Base-by-base conservation (phyloP, 345 rosid species). In the Eucalyptus cladocalyx region DNA sequence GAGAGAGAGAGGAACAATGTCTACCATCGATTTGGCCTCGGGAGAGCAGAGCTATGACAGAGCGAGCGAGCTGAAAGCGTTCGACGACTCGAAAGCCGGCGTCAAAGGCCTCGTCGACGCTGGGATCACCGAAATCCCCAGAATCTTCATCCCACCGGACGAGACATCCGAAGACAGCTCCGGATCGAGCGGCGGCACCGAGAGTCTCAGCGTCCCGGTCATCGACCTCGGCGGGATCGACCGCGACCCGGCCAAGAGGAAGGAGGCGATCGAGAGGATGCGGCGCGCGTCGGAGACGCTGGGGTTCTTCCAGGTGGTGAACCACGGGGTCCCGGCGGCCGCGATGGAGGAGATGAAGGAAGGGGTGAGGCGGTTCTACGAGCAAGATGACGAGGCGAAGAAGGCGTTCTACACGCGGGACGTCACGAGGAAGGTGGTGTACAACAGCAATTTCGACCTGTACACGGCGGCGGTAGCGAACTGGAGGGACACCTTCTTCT, bases 221-320 rank as follows among this genome's bases (percentile, higher is more conserved):
- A 88, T 93, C 65, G 94, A 93, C 80, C 88, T 94, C 9, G 42
- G 76, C 53, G 92, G 88, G 4, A n/a, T 90, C 51, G 43, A 76
- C 9, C 13, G 86, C 21, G 88, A 28, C 87, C 60, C 4, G 28
- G 37, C 12, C 91, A 89, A 32, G 42, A 76, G 40, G 17, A 21
- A 83, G 48, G 88, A 83, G 85, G 88, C 89, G 8, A 86, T 93
- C 10, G 80, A 83, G 26, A 5, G 87, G 51, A 34, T 94, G 24
- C 30, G 89, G 37, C 86, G 37, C 18, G 93, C 95, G 9, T 91
- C 92, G 53, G 92, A 90, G 90, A 91, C 89, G 6, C 91, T 93
- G 93, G 96, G 95, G 7, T 93, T 93, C 69, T 94, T 94, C 47
- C 91, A 89, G 89, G 92, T 92, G 23, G n/a, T 91, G 24, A 94